Evolutionary conservation across 345 rosid species (phyloP), one percentile per base, ranked within the genome.

Genomic region (Leavenworthia alabamica): DNA sequence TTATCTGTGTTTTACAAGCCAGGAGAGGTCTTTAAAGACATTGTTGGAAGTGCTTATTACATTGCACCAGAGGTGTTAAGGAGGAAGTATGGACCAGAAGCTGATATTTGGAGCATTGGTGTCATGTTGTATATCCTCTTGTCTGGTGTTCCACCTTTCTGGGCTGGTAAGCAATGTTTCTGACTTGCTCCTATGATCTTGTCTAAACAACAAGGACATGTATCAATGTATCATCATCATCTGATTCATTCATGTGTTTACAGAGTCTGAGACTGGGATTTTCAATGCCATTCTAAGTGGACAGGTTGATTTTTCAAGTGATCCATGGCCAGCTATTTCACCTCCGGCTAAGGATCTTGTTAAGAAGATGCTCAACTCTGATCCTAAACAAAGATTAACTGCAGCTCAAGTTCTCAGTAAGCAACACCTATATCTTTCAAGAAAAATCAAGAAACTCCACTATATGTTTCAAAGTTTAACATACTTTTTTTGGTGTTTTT

Each of bases 251-350:
- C 49, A 22, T 71, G 11, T 32, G 11, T 48, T n/a, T 8, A 9
- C 74, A 93, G 99, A 93, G 64, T 89, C 99, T 3, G 99, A 93
- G 67, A 77, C 84, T 52, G 99, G 94, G 49, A 89, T 93, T 31
- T 93, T 93, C 89, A 93, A 89, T 24, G 88, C 96, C 10, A 89
- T 93, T 29, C 46, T 89, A 48, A 81, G 91, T 0, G 94, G 99
- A 5, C 86, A 87, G 7, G 23, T 89, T 23, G 97, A 89, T 70
- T 93, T 93, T 60, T 64, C 86, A 2, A 87, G 81, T 13, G 99
- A 90, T 73, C 99, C 94, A 6, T 93, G 99, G 99, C 99, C 99
- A 1, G 77, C 77, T 3, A 93, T 93, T 56, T 93, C 99, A 36
- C 75, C 81, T 8, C 91, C 71, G 45, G 99, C 94, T 0, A 89